These are phyloP conservation scores for Globisporangium viniferum DNA, from an alignment of 352 stramenopile species.

Conservation along the genomic window DNA sequence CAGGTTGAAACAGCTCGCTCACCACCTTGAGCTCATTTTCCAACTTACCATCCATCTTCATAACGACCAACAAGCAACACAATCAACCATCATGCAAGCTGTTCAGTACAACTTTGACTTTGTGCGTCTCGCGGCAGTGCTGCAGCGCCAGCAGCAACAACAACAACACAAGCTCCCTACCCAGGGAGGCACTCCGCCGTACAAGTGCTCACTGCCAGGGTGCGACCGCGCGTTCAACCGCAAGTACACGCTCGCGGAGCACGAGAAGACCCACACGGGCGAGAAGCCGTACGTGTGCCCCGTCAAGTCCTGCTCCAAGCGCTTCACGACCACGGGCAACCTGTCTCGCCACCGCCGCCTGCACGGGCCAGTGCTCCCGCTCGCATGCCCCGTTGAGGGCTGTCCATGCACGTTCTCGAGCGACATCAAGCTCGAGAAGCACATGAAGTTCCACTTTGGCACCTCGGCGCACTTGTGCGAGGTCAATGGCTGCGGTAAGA, in stretches of 20 bases:
- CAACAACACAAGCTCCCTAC: background rate
- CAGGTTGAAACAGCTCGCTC: no score
- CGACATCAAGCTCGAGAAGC: conserved; percentile 36
- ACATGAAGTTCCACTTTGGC: conserved; percentile 46
- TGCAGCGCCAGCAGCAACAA: background rate
- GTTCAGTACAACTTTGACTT: conserved; percentile 6
- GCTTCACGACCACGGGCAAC: conserved; percentile 51
- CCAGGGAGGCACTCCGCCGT: background rate
- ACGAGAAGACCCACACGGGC: conserved; percentile 55
- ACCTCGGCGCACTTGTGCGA: conserved; percentile 19
- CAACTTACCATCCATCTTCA: conserved; percentile 2
- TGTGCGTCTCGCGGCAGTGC: background rate
- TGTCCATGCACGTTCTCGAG: conserved; percentile 34
- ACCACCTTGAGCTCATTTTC: background rate
- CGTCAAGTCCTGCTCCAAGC: conserved; percentile 34
- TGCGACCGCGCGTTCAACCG: conserved; percentile 31
- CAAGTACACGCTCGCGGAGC: conserved; percentile 49
- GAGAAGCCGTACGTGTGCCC: conserved; percentile 48
- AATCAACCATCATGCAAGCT: conserved; percentile 3
- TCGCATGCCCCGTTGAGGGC: conserved; percentile 25
- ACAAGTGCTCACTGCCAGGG: conserved; percentile 22
- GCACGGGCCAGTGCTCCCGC: conserved; percentile 34
- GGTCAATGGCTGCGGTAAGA: conserved; percentile 38
- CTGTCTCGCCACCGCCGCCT: conserved; percentile 47
- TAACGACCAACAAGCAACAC: background rate